Percentiles rank a stretch among this genome's conserved stretches.
Conservation (phyloP, 2,329 filamentous ascomycete species). For the Pseudocercospora ulei region DNA sequence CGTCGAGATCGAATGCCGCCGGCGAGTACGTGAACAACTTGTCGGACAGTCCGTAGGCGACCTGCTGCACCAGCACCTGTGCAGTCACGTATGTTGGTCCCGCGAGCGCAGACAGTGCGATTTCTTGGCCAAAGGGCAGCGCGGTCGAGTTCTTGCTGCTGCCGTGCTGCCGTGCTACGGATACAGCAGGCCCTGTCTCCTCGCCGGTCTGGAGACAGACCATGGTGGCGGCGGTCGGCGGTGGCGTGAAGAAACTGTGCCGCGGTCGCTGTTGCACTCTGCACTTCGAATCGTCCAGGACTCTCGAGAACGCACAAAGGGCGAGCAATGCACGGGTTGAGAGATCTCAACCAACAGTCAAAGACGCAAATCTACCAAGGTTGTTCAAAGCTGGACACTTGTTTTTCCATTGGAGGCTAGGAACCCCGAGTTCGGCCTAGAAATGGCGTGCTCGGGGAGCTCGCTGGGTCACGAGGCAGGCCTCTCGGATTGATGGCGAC, state of each 20-base stretch:
- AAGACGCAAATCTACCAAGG: too few species aligned
- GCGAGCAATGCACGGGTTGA: too few species aligned
- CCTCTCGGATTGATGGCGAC: background rate
- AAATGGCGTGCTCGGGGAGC: background rate
- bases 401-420: background rate
- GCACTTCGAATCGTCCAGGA: background rate
- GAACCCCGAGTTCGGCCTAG: background rate
- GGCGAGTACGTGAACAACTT: conserved; percentile 97
- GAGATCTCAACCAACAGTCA: conserved; percentile 1
- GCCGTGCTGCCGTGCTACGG: background rate
- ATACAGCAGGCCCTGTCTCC: conserved; percentile 25
- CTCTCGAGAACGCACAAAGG: too few species aligned
- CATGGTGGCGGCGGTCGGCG: conserved; percentile 32
- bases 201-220: conserved; percentile 31
- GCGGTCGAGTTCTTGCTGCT: conserved; percentile 38
- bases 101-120: conserved; percentile 52
- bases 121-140: conserved; percentile 46
- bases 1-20: conserved; percentile 82
- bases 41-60: conserved; percentile 88
- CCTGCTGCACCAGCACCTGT: conserved; percentile 88
- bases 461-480: background rate
- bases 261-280: background rate
- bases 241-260: background rate
- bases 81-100: conserved; percentile 89
- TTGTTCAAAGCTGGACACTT: too few species aligned